Base-by-base conservation (phyloP, 768 basidiomycete species). In the Leccinum subgranulosum region DNA sequence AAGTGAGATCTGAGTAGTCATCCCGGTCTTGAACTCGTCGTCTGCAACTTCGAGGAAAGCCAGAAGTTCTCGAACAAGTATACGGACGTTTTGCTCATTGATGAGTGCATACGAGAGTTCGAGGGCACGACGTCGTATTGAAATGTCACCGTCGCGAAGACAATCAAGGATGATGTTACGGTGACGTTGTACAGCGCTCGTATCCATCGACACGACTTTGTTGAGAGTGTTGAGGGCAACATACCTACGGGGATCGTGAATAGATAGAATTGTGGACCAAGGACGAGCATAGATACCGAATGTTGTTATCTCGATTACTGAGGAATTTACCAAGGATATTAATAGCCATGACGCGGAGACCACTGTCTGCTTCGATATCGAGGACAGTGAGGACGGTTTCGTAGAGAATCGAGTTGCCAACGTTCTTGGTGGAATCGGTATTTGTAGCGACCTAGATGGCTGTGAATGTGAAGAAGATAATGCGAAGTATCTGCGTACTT, bases 161-260 rank as follows among this genome's bases (percentile, higher is more conserved):
- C 97, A 99, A 71, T 98, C 96, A n/a, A 99, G 85, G 62, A 99
- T 98, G 64, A 92, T 98, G 72, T 96, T 94, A 25, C 94, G 90
- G 72, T 99, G 97, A 23, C 97, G 87, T 73, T 98, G 96, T 1
- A 99, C 97, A 17, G 97, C 97, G 73, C 92, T 94, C 11, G 96
- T 98, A 73, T 98, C 95, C 80, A 98, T 94, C 9, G 91, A 83
- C 7, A 99, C 97, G 36, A 98, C 96, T 71, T 98, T 98, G 79
- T 96, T 98, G 47, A 99, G 82, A 0, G 97, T 99, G 74, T 99
- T 95, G 39, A 98, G 82, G 3, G 97, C 96, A 49, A 98, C 97
- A 72, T 99, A 99, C 51, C 96, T 97, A 65, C 4, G 50, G 29
- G 27, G 28, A 7, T 2, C 31, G 19, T 63, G 49, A 60, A 47